A percentile compares a stretch with the other conserved stretches of the same genome.
Evolutionary conservation across 164 flowering plant species (phyloP).

Genomic region (Umbilicus rupestris): DNA sequence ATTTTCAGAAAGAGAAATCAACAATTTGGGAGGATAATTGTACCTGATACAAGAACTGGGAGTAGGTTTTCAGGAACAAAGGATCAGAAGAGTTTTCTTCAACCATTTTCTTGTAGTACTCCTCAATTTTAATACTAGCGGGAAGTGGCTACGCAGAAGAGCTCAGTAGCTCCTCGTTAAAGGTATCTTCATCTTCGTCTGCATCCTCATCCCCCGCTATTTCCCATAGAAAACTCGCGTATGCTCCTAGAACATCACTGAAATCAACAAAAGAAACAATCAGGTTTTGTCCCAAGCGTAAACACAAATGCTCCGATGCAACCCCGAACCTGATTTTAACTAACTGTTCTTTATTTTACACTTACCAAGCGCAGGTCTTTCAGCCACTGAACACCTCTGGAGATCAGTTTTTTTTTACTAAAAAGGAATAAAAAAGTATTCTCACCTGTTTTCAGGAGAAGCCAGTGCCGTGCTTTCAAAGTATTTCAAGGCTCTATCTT

Average conservation of each 20-base stretch:
- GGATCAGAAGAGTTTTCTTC: constrained; percentile 44
- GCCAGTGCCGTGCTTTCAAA: constrained; percentile 38
- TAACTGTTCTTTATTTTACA: no score
- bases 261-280: neutral
- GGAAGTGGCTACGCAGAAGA: constrained; percentile 1
- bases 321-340: no score
- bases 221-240: constrained; percentile 8
- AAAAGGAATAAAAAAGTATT: neutral
- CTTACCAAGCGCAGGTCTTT: neutral
- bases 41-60: constrained; percentile 49
- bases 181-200: neutral
- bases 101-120: constrained; percentile 43
- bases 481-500: constrained; percentile 28
- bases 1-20: neutral
- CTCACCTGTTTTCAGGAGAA: constrained; percentile 42
- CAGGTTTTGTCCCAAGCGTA: no score
- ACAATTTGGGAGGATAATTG: neutral
- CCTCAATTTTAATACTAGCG: constrained; percentile 21
- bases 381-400: no score
- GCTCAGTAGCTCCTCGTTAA: neutral
- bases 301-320: no score
- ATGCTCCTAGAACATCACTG: constrained; percentile 6
- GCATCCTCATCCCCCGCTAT: neutral
- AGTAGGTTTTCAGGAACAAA: constrained; percentile 47
- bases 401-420: neutral